phyloP scores from a whole-genome alignment of 345 rosid genomes.

The Bruguiera parviflora region DNA sequence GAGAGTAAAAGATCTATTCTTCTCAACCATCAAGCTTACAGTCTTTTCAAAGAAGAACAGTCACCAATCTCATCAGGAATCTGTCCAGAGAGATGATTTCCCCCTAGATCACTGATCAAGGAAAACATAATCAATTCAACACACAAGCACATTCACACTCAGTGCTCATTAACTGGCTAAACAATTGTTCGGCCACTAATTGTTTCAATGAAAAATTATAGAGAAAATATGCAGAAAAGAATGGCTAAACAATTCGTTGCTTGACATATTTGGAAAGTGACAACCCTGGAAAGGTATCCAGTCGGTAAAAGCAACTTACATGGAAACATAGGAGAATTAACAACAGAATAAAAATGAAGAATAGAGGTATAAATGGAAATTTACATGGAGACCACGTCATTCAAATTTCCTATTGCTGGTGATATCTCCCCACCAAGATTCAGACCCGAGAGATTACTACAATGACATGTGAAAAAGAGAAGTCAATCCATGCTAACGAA shows the following conservation, averaged over 20 bases:
- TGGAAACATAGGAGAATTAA: no score
- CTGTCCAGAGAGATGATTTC: slow-evolving; percentile 82
- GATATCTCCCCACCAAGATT: slow-evolving; percentile 97
- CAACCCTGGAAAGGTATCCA: background rate
- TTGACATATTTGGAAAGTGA: background rate
- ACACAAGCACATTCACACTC: no score
- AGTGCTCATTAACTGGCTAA: background rate
- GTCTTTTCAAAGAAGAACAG: slow-evolving; percentile 63
- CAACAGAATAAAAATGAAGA: slow-evolving; percentile 6
- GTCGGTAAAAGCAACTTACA: background rate
- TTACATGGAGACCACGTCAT: slow-evolving; percentile 64
- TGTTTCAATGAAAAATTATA: no score
- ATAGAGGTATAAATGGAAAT: slow-evolving; percentile 2
- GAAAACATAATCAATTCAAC: background rate
- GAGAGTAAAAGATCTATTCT: background rate
- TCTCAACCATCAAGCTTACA: slow-evolving; percentile 47
- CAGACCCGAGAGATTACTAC: slow-evolving; percentile 82
- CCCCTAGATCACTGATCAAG: slow-evolving; percentile 63
- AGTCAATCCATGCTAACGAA: slow-evolving; percentile 1
- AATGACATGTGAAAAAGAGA: slow-evolving; percentile 20
- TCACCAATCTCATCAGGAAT: slow-evolving; percentile 98
- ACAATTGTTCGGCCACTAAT: background rate
- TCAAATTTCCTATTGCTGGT: slow-evolving; percentile 82
- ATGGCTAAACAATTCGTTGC: no score
- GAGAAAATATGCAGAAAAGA: no score